phyloP scores from a whole-genome alignment of 768 basidiomycete species.

The Rossbeevera mucosa region DNA sequence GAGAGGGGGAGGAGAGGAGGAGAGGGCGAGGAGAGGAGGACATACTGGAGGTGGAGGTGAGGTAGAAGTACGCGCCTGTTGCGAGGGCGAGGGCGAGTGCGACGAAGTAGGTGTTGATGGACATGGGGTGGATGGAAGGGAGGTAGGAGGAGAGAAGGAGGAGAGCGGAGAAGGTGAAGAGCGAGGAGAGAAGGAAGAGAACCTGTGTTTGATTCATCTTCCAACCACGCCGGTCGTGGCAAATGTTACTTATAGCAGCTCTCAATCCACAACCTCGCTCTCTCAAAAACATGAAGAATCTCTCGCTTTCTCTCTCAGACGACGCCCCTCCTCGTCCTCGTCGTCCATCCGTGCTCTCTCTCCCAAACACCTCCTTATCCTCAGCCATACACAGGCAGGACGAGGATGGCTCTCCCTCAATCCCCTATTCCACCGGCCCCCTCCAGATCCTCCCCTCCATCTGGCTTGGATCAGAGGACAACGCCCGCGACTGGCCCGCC shows the following conservation, averaged over 20 bases:
- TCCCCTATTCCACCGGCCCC: constrained; percentile 78
- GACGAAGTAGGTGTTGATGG: constrained; percentile 32
- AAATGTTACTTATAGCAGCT: neutral
- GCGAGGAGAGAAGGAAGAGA: constrained; percentile 52
- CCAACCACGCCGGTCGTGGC: constrained; percentile 35
- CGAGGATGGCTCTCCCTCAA: constrained; percentile 54
- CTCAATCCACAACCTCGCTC: neutral
- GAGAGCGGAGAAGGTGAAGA: constrained; percentile 46
- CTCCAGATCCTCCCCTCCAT: constrained; percentile 79
- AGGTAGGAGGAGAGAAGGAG: constrained; percentile 12
- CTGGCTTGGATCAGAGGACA: constrained; percentile 91
- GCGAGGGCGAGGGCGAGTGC: constrained; percentile 50
- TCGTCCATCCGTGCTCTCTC: constrained; percentile 69
- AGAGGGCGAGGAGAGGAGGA: too few species aligned
- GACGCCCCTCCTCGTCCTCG: constrained; percentile 42
- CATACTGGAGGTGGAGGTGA: constrained; percentile 45
- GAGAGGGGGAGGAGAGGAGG: too few species aligned
- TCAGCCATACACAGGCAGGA: constrained; percentile 59
- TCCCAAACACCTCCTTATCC: constrained; percentile 49
- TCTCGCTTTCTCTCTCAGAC: constrained; percentile 34
- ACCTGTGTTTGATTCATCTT: constrained; percentile 48
- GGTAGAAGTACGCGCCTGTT: constrained; percentile 47
- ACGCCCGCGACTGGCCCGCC: constrained; percentile 74
- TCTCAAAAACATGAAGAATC: constrained; percentile 66
- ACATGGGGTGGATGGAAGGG: constrained; percentile 5